Evolutionary conservation across 2,329 filamentous ascomycete species (phyloP), one percentile per base, ranked within the genome.

Genomic region (Verticillium isaacii): DNA sequence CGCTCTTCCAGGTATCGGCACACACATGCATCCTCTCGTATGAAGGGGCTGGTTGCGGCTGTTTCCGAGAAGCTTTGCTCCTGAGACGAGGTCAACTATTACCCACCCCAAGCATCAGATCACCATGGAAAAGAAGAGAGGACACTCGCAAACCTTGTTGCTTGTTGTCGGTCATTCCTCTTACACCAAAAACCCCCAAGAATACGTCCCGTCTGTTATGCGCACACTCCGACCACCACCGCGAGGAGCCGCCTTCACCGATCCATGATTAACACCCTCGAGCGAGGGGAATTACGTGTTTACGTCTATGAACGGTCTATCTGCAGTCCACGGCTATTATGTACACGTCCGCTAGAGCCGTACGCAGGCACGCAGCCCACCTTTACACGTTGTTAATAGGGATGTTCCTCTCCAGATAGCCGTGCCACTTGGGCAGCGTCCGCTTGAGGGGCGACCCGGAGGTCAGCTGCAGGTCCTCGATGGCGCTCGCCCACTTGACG

Each of bases 401-500:
- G 2, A 83, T 67, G 52, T 82, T 81, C 45, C 76, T 76, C 60
- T 71, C 69, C 56, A 80, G 70, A 65, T 85, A 85, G 2, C 79
- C 82, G 3, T 77, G 73, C 83, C 84, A 88, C 61, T 75, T 72
- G 0, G 85, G 84, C 56, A 78, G 69, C 2, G 75, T 78, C 36
- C 85, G 77, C 70, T 78, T 78, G 61, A 81, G 81, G 14, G 71
- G 67, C 0, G 78, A 80, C 7, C 75, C 70, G 5, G 74, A 74
- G 3, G 68, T 74, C 29, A 73, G 67, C 71, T 84, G 81, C 64
- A 87, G 69, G 69, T 88, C 81, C 71, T 89, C 85, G 66, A 88
- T 87, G 1, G 85, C 86, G 68, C 83, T 89, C 0, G 78, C 87
- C 76, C 82, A 89, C 69, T 77, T 83, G 59, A 90, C 75, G 62